These are phyloP conservation scores for Clathrus columnatus DNA, from an alignment of 768 basidiomycete genomes.

Conservation along the genomic window DNA sequence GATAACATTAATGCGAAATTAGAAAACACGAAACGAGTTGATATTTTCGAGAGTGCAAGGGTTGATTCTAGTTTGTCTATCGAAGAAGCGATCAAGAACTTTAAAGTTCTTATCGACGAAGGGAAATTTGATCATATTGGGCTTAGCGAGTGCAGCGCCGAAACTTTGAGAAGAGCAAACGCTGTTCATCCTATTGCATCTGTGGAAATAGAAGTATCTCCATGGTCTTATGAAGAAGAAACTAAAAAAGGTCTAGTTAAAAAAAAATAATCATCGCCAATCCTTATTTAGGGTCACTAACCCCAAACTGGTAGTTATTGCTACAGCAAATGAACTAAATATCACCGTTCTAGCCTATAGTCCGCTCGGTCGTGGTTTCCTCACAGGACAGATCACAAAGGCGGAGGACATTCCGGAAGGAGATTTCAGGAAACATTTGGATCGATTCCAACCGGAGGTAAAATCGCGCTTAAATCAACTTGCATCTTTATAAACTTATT, in stretches of 20 bases:
- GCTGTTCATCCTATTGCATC: conserved; percentile 45
- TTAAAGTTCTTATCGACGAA: conserved; percentile 41
- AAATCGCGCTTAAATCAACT: neutral
- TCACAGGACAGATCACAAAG: conserved; percentile 41
- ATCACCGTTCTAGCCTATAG: conserved; percentile 56
- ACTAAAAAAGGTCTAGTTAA: conserved; percentile 32
- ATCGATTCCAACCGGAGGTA: conserved; percentile 12
- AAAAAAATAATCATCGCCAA: neutral
- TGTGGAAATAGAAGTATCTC: conserved; percentile 62
- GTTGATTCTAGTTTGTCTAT: conserved; percentile 24
- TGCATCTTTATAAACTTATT: conserved; percentile 7
- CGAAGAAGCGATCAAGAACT: conserved; percentile 35
- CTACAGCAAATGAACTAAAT: conserved; percentile 44
- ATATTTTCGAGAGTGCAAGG: conserved; percentile 42
- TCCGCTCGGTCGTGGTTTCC: conserved; percentile 45
- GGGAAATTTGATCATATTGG: conserved; percentile 55
- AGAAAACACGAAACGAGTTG: conserved; percentile 45
- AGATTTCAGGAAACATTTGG: conserved; percentile 20
- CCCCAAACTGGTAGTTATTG: conserved; percentile 31
- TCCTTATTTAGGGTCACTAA: neutral
- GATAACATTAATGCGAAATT: conserved; percentile 34
- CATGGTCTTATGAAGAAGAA: conserved; percentile 48
- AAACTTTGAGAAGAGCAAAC: conserved; percentile 41
- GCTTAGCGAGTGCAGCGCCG: conserved; percentile 44
- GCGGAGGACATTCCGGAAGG: conserved; percentile 32